Base-by-base conservation (phyloP, 1,284 basidiomycete species). In the Lentinula novae-zelandiae region DNA sequence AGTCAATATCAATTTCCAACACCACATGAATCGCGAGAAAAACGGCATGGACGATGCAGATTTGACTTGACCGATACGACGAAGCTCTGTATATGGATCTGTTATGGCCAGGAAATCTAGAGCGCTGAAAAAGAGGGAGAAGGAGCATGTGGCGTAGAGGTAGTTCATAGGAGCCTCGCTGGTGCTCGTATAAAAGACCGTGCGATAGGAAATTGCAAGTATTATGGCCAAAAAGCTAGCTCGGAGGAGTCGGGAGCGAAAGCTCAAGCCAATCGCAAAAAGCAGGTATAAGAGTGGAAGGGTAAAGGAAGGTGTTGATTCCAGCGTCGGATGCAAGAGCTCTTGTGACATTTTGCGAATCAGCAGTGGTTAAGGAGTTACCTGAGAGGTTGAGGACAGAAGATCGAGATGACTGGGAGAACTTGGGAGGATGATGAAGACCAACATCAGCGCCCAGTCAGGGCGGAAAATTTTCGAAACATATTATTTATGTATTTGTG, bases 21-120 rank as follows among this genome's bases (percentile, higher is more conserved):
- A 67, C 73, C 73, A 74, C 54, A 62, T 65, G 1, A 72, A 38
- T 2, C 71, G 65, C 9, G 58, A 31, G 7, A 56, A 31, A 46
- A 73, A 66, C 1, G 68, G 38, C 3, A 63, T 50, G 5, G 61
- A 61, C 8, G 68, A 6, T 42, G 53, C 2, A 9, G 60, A 42
- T 53, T 60, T 56, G 15, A 57, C 44, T 58, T 64, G 61, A n/a
- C 51, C 60, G 5, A 50, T 39, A 7, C 53, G 50, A 3, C 53
- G 60, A 4, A 71, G 44, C 13, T 70, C 65, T 38, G 40, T 39
- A n/a, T 69, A 66, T 15, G 63, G 60, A 13, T 68, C 59, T 17
- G 62, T 66, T 46, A 71, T 61, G 8, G 70, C 53, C 48, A 70
- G 58, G 38, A 64, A 64, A 46, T 67, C 61, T 2, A 63, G 67